Base-by-base conservation (phyloP, 1,284 basidiomycete species). In the Boletus subluridellus region DNA sequence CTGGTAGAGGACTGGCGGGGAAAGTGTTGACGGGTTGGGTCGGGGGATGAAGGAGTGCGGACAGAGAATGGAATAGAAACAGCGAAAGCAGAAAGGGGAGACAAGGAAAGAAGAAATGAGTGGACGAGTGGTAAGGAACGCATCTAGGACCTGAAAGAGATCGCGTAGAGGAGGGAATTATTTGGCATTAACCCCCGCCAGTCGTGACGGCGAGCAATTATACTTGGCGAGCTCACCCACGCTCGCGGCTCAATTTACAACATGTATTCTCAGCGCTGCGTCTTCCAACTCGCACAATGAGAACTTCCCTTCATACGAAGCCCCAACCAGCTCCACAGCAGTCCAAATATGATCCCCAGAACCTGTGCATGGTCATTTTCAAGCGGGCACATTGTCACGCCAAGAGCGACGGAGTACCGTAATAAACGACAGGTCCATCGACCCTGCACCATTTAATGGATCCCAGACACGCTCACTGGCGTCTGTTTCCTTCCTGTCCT, bases 61-160 rank as follows among this genome's bases (percentile, higher is more conserved):
- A 82, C 73, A 52, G 75, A 60, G 64, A 86, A 80, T 12, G 84
- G 83, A 55, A 86, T 68, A 60, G 69, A 75, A 63, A 80, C 62
- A 52, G 79, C 83, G 61, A 78, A 69, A 54, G 64, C 62, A 59
- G 67, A 75, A 65, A 74, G 66, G 55, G 62, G 71, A 64, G 51
- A 79, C 67, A 68, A 75, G 57, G 63, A 78, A 41, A 58, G 69
- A 59, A 81, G 65, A 67, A 84, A 74, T 59, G 78, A 77, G 63
- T 79, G 76, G 68, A 78, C 64, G 67, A 82, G 68, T 46, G 26
- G 52, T 63, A 81, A 74, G 41, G 78, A 79, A 63, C 69, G 77
- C 80, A 84, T 83, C 63, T 65, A 60, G 46, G 26, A 32, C 32
- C 32, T 32, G 32, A 32, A 21, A 50, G 10, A 12, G n/a, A 42